Percentiles rank a stretch among this genome's conserved stretches.
Evolutionary conservation across 805 yeast species (phyloP).

Genomic region (Saturnispora sekii): DNA sequence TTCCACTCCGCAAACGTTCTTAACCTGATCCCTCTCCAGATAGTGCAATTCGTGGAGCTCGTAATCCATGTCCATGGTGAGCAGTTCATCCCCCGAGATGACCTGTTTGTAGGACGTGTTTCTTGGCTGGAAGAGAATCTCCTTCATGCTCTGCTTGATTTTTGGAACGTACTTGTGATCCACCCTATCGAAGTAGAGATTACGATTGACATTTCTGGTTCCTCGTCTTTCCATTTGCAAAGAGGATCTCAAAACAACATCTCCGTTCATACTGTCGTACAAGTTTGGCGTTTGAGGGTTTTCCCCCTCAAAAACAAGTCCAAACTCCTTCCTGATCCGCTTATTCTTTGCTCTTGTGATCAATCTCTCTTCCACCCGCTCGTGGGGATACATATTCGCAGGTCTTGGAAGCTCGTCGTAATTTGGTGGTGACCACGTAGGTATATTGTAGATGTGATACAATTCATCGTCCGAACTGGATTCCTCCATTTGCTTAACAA

Average conservation of each 20-base stretch:
- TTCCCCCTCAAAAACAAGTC: neutral
- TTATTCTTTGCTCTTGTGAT: no score
- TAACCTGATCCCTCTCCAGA: constrained; percentile 22
- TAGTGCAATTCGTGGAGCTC: constrained; percentile 17
- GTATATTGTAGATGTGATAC: no score
- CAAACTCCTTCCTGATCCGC: neutral
- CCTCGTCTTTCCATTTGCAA: constrained; percentile 1
- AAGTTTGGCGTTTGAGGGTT: neutral
- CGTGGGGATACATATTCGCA: no score
- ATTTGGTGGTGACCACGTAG: no score
- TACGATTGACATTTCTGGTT: neutral
- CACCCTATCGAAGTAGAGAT: neutral
- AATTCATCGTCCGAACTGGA: no score
- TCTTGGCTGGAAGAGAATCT: constrained; percentile 3
- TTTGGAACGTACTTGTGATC: constrained; percentile 5
- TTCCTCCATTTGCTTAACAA: no score
- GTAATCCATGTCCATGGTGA: constrained; percentile 15
- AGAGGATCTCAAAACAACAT: constrained; percentile 1
- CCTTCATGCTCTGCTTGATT: neutral
- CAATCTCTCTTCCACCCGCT: no score
- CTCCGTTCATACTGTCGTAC: constrained; percentile 6
- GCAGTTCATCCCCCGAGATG: constrained; percentile 24
- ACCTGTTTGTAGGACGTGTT: constrained; percentile 8
- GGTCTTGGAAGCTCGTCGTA: no score
- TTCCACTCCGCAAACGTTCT: constrained; percentile 15